Conservation (phyloP, 2,329 filamentous ascomycete genomes). For the Botrytis elliptica region DNA sequence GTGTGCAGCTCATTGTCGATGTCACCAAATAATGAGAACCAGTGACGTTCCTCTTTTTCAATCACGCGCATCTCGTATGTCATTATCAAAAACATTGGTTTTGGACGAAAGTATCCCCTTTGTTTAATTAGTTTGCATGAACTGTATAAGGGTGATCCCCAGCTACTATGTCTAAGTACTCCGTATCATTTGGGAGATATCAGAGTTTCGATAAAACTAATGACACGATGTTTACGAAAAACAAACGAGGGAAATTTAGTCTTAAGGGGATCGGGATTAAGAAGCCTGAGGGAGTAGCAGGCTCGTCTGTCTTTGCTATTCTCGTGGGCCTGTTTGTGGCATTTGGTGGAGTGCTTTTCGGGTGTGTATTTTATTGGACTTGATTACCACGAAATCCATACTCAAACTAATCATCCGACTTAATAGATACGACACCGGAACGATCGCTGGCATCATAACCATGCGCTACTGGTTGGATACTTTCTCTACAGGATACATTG, state of each 20-base stretch:
- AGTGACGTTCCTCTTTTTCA: not conserved
- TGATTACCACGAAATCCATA: not conserved
- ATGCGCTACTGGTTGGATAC: constrained; percentile 51
- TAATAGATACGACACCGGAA: constrained; percentile 55
- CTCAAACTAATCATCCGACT: not conserved
- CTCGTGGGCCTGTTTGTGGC: constrained; percentile 59
- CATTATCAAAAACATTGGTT: not conserved
- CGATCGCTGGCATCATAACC: constrained; percentile 56
- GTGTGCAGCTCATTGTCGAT: not conserved
- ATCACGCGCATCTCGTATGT: constrained; percentile 5
- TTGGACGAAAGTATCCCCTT: not conserved
- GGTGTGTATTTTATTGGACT: constrained; percentile 40
- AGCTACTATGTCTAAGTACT: not conserved
- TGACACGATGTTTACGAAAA: not conserved
- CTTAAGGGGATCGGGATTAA: constrained; percentile 34
- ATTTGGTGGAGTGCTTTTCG: constrained; percentile 60
- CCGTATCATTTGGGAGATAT: not conserved
- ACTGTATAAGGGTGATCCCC: not conserved
- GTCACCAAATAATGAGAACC: not conserved
- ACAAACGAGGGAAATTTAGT: not conserved
- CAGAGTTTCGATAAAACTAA: not conserved
- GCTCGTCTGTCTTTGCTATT: constrained; percentile 61
- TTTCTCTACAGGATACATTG: constrained; percentile 54
- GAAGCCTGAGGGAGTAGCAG: constrained; percentile 52
- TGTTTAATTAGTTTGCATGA: not conserved